Percentiles rank a stretch among this genome's conserved stretches.
Evolutionary conservation across 768 basidiomycete genomes (phyloP).

Genomic region (Mycena filopes): DNA sequence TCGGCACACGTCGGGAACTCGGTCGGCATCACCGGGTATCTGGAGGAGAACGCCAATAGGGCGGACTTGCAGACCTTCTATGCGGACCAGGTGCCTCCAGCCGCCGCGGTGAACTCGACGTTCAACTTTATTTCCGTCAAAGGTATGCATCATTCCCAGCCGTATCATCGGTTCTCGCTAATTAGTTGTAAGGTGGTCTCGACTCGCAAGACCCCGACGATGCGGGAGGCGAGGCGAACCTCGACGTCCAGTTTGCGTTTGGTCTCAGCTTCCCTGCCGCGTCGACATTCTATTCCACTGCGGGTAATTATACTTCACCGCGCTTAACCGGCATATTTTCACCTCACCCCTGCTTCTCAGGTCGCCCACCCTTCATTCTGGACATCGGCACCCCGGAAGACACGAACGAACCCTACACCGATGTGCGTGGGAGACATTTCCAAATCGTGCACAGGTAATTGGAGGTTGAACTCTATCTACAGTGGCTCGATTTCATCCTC

Average conservation of each 20-base stretch:
- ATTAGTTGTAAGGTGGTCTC: constrained; percentile 10
- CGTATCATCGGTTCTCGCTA: neutral
- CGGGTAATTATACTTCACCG: neutral
- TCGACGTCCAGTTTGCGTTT: constrained; percentile 61
- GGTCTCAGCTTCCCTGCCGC: constrained; percentile 53
- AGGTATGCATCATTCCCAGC: constrained; percentile 40
- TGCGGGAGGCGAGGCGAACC: constrained; percentile 48
- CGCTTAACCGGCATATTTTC: constrained; percentile 11
- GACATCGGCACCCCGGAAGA: constrained; percentile 49
- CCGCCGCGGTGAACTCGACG: constrained; percentile 44
- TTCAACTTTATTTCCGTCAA: constrained; percentile 48
- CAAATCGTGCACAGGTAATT: neutral
- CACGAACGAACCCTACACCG: constrained; percentile 56
- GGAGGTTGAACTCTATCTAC: neutral
- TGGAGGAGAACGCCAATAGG: constrained; percentile 54
- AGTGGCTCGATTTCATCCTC: constrained; percentile 64
- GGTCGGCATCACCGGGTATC: constrained; percentile 54
- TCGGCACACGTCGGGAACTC: constrained; percentile 44
- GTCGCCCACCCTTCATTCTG: constrained; percentile 56
- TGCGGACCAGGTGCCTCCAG: constrained; percentile 41
- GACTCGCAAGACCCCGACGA: constrained; percentile 21
- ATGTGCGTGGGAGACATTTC: constrained; percentile 16
- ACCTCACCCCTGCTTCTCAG: constrained; percentile 45
- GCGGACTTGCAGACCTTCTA: constrained; percentile 57
- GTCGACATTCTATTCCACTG: constrained; percentile 25